Base-by-base conservation (phyloP, 177 flowering plant species). In the Vitis hybrid region DNA sequence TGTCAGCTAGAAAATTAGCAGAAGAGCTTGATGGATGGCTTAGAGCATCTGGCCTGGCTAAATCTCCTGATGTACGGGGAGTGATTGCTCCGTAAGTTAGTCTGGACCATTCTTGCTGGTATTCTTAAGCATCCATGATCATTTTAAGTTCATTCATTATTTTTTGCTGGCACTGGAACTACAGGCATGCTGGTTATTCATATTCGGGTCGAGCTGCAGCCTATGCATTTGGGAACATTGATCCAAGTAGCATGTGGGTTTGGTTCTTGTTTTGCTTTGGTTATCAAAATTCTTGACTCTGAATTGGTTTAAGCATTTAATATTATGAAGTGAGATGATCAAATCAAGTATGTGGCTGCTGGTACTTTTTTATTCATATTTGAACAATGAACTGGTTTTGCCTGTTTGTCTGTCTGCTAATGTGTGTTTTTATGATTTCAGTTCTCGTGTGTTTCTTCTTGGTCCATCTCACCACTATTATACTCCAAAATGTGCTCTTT, bases 391-490 rank as follows among this genome's bases (percentile, higher is more conserved):
- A 19, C 34, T 18, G 13, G 19, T 39, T 65, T 9, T 12, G 50
- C 48, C 48, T 29, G n/a, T 66, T 50, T 57, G 56, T 71, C 45
- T 39, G 45, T 39, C 7, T 67, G 66, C 73, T 83, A 66, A 81
- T 72, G 54, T 61, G 54, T 71, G 18, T 50, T 50, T 49, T 26
- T 61, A 19, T 56, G 5, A 61, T 83, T 83, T 80, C 93, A 96
- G 99, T 77, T 69, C 89, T 20, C 88, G 97, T 71, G 87, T 96
- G 50, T 96, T 96, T 77, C 89, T 93, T 68, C 96, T 96, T 74
- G 99, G 98, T 59, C 99, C 99, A 59, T 93, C 99, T 72, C 99
- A 93, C 72, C 98, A 96, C 74, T 83, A 96, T 77, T 93, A 93
- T 75, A 96, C 99, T 62, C 86, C 92, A 80, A 96, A 85, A 78